A percentile compares a stretch with the other conserved stretches of the same genome.
These are phyloP conservation scores for Scenedesmus sp. DNA, from an alignment of 163 green algal genomes.

Conservation along the genomic window DNA sequence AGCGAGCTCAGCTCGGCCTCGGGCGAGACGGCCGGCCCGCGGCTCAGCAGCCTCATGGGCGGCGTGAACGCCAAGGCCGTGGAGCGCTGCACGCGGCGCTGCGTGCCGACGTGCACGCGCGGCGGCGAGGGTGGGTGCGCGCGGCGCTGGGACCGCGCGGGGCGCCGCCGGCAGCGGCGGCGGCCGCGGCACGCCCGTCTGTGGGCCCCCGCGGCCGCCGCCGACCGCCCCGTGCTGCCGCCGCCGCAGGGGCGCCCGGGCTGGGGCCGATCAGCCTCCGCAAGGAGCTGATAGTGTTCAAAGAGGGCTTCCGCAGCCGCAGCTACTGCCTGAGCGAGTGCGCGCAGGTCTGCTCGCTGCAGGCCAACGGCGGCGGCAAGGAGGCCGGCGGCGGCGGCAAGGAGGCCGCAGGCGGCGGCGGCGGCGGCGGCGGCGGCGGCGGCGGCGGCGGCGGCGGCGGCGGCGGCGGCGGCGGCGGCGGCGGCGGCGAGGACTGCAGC, in stretches of 20 bases:
- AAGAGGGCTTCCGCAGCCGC: constrained; percentile 69
- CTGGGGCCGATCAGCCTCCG: constrained; percentile 70
- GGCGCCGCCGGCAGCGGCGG: no score
- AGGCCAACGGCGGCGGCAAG: constrained; percentile 1
- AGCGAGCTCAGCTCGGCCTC: no score
- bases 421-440: background rate
- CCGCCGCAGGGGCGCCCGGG: constrained; percentile 58
- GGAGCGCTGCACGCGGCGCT: constrained; percentile 70
- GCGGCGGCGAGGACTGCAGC: no score
- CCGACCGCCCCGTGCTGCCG: background rate
- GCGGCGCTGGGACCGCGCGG: no score
- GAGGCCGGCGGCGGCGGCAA: constrained; percentile 1
- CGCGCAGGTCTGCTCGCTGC: constrained; percentile 54
- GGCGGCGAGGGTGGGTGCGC: constrained; percentile 64
- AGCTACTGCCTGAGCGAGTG: constrained; percentile 77
- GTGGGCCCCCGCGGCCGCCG: no score
- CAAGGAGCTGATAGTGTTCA: constrained; percentile 76
- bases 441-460: no score
- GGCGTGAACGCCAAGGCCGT: constrained; percentile 67
- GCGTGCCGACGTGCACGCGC: constrained; percentile 71
- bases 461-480: no score
- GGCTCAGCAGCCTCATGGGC: constrained; percentile 58
- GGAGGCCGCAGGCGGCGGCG: background rate
- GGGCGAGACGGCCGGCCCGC: constrained; percentile 23
- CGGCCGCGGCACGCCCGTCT: no score